Conservation (phyloP, 2,329 filamentous ascomycete species). For the Chaetomiaceae sp. region DNA sequence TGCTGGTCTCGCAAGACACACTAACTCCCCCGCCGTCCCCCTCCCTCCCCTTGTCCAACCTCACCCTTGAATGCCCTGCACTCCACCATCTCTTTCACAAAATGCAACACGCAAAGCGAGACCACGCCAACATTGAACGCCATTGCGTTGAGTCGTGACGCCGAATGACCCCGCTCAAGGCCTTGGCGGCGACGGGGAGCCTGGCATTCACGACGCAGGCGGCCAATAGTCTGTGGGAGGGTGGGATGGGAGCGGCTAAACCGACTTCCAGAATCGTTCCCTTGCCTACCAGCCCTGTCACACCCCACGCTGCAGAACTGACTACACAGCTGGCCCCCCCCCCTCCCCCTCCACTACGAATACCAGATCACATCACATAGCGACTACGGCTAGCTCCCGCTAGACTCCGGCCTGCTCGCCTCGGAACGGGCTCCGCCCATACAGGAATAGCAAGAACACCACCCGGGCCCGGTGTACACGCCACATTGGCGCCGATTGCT, state of each 20-base stretch:
- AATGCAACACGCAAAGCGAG: background rate
- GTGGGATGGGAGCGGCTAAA: slow-evolving; percentile 12
- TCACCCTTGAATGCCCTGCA: no score
- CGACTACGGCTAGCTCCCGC: background rate
- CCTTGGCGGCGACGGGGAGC: slow-evolving; percentile 9
- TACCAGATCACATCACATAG: background rate
- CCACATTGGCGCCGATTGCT: slow-evolving; percentile 1
- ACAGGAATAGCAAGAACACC: slow-evolving; percentile 1
- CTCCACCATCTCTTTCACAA: no score
- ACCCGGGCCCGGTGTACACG: background rate
- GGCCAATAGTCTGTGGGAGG: slow-evolving; percentile 16
- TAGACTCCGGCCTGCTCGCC: background rate
- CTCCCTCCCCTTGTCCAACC: background rate
- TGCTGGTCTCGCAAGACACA: no score
- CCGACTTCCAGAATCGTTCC: background rate
- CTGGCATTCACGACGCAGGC: slow-evolving; percentile 12
- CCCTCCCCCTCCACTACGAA: background rate
- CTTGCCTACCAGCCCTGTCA: slow-evolving; percentile 8
- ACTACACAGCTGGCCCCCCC: background rate
- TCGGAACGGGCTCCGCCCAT: background rate
- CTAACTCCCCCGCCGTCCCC: background rate
- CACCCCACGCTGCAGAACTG: slow-evolving; percentile 14
- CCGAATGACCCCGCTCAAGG: slow-evolving; percentile 10
- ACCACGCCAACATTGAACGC: background rate
- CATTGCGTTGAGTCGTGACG: background rate